Conservation (phyloP, 352 stramenopile genomes). For the Pythium inflatum region DNA sequence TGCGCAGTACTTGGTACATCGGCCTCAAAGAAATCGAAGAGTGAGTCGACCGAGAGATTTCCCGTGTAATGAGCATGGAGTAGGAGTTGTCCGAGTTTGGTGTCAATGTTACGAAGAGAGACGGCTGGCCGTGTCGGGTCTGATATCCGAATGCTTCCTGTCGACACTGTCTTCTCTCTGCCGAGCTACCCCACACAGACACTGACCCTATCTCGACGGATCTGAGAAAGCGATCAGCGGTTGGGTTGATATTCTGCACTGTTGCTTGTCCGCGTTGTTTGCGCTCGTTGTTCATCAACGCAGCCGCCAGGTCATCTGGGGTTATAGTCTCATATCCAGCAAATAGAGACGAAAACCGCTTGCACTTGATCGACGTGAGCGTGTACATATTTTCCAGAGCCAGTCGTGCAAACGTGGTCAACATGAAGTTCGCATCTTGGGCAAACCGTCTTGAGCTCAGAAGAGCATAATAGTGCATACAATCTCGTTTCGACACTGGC, state of each 20-base stretch:
- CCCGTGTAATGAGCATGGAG: conserved; percentile 22
- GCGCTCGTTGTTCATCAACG: conserved; percentile 18
- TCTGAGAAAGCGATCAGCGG: conserved; percentile 9
- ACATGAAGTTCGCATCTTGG: conserved; percentile 21
- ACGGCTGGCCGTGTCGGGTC: conserved; percentile 19
- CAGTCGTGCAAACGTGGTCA: conserved; percentile 17
- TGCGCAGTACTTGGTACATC: not conserved
- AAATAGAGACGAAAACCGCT: conserved; percentile 3
- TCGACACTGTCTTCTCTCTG: conserved; percentile 27
- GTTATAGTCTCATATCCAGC: conserved; percentile 20
- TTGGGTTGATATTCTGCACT: not conserved
- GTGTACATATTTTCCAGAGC: conserved; percentile 28
- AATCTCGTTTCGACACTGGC: conserved; percentile 21
- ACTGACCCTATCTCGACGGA: conserved; percentile 25
- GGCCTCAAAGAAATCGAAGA: conserved; percentile 23
- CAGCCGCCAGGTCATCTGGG: conserved; percentile 4
- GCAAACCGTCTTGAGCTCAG: conserved; percentile 26
- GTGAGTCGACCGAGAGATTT: conserved; percentile 11
- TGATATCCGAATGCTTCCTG: conserved; percentile 34
- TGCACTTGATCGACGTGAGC: conserved; percentile 25
- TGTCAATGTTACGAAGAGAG: conserved; percentile 26
- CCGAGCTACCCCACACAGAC: conserved; percentile 25
- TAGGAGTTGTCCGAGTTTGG: conserved; percentile 29
- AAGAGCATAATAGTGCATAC: conserved; percentile 16
- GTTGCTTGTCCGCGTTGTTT: conserved; percentile 3